Evolutionary conservation across 2,329 filamentous ascomycete genomes (phyloP).

Genomic region (Colletotrichum sansevieriae): DNA sequence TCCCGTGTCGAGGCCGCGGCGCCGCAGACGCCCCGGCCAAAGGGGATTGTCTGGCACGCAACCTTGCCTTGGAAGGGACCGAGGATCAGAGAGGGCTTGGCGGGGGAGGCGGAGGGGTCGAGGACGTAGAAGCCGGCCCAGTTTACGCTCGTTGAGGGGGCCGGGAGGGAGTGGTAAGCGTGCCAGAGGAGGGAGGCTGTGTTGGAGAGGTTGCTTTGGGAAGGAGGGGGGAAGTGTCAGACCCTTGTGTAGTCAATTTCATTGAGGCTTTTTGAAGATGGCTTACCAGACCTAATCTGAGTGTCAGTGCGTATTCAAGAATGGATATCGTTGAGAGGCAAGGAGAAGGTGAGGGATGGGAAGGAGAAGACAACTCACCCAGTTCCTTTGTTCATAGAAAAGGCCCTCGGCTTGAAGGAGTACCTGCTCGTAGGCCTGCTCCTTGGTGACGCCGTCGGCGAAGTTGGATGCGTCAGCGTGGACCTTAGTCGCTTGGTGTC

Average conservation of each 20-base stretch:
- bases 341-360: not conserved
- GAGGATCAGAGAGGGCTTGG: constrained; percentile 72
- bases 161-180: constrained; percentile 78
- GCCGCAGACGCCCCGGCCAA: constrained; percentile 82
- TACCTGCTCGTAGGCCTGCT: constrained; percentile 80
- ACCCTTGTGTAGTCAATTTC: not conserved
- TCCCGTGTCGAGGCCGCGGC: constrained; percentile 69
- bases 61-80: constrained; percentile 86
- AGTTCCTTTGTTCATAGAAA: constrained; percentile 81
- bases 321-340: not conserved
- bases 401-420: constrained; percentile 77
- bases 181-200: constrained; percentile 83
- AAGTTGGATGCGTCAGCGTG: constrained; percentile 87
- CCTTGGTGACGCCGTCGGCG: constrained; percentile 73
- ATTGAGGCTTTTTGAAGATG: not conserved
- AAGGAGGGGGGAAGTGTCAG: too few species aligned
- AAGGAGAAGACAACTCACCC: constrained; percentile 67
- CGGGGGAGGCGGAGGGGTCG: constrained; percentile 59
- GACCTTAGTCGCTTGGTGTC: constrained; percentile 61
- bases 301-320: constrained; percentile 13
- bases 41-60: constrained; percentile 82
- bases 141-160: constrained; percentile 77
- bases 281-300: constrained; percentile 57
- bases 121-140: constrained; percentile 86
- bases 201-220: constrained; percentile 77